These are phyloP conservation scores for Erodium moschatum DNA, from an alignment of 441 rosid genomes.

Conservation along the genomic window DNA sequence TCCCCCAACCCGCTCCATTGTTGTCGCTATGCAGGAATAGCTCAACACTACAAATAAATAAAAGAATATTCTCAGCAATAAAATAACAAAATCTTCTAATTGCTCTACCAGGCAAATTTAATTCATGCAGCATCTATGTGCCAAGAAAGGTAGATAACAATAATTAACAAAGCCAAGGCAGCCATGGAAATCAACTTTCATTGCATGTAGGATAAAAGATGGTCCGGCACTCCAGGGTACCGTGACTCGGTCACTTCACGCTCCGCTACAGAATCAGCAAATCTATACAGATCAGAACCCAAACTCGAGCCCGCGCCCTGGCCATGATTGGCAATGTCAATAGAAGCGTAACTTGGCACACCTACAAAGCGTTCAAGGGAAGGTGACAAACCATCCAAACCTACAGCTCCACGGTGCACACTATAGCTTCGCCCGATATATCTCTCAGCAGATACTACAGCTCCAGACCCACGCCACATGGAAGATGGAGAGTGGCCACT, in stretches of 20 bases:
- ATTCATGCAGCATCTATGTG: no score
- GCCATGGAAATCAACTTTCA: no score
- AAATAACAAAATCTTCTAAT: no score
- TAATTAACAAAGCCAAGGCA: no score
- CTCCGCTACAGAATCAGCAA: slow-evolving; percentile 38
- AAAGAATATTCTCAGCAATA: no score
- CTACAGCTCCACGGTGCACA: slow-evolving; percentile 31
- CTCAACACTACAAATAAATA: no score
- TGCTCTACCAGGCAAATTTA: no score
- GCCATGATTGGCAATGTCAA: slow-evolving; percentile 20
- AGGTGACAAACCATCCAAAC: slow-evolving; percentile 30
- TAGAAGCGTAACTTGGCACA: slow-evolving; percentile 29
- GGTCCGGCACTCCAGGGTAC: background rate
- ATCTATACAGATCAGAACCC: slow-evolving; percentile 33
- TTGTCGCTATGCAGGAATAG: no score
- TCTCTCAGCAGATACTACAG: slow-evolving; percentile 19
- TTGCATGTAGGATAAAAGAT: no score
- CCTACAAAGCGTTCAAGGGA: slow-evolving; percentile 40
- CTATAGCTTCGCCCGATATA: slow-evolving; percentile 24
- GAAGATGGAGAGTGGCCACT: slow-evolving; percentile 22
- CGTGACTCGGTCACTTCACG: no score
- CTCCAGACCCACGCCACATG: slow-evolving; percentile 26
- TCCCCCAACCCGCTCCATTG: no score
- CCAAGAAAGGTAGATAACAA: no score
- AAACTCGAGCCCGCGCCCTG: background rate